Evolutionary conservation across 2,329 filamentous ascomycete genomes (phyloP), one percentile per base, ranked within the genome.

Genomic region (Diaporthe ilicicola): DNA sequence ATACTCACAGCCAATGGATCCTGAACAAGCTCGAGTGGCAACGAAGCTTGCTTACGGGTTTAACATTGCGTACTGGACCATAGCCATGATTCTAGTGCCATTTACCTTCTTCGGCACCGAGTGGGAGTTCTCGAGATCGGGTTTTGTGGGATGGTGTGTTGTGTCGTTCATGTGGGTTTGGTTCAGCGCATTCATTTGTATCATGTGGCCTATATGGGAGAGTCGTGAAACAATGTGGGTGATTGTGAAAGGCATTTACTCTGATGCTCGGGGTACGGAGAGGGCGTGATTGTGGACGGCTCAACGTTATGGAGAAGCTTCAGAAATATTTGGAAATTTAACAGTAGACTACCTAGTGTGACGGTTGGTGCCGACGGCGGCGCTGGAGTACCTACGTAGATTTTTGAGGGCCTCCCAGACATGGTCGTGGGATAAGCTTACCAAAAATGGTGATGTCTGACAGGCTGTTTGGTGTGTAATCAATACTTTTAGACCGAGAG

Each of bases 1-100:
- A 7, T 77, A 83, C 64, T 82, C 81, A n/a, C 78, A 81, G 69
- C 82, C 82, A 1, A 82, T 85, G 79, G 80, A 84, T 53, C 79
- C 80, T 0, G 74, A 76, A 6, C 74, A 79, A 6, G 81, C 81
- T 7, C 77, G 77, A 42, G 79, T 79, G 64, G 79, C 79, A 0
- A 79, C 79, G 42, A 77, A 77, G 4, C 75, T 85, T 7, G 84
- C 83, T 17, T 75, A 79, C 53, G 69, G 69, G 7, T 81, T 81
- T 53, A 81, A 81, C 56, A 39, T 78, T 13, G 70, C 79, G 9
- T 83, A 82, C 68, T 77, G 82, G 55, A 71, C 76, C 6, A 69
- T 82, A 1, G 80, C 78, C 0, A 77, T 83, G 44, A 76, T 82
- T 15, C 72, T 83, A 22, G 79, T 83, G 2, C 82, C 82, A 0